A percentile compares a stretch with the other conserved stretches of the same genome.
phyloP scores from a whole-genome alignment of 2,329 filamentous ascomycete species.

The Fusarium cicatricum region DNA sequence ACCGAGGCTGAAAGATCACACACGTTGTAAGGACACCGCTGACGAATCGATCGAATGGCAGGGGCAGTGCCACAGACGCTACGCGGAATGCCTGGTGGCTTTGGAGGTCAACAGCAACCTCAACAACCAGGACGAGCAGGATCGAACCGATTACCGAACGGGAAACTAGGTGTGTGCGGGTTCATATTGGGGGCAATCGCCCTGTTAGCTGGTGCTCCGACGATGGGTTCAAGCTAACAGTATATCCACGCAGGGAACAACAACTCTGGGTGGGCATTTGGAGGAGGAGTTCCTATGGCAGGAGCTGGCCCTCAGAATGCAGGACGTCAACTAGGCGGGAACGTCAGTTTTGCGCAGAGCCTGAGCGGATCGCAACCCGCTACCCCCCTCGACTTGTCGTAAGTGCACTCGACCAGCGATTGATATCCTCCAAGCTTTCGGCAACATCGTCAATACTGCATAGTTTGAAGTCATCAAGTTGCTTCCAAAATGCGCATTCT shows the following conservation, averaged over 20 bases:
- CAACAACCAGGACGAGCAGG: conserved; percentile 62
- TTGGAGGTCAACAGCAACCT: conserved; percentile 66
- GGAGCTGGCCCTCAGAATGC: conserved; percentile 62
- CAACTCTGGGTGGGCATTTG: conserved; percentile 68
- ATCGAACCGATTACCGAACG: conserved; percentile 68
- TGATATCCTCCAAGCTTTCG: neutral
- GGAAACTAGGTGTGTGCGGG: conserved; percentile 64
- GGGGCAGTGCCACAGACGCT: conserved; percentile 69
- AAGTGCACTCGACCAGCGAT: conserved; percentile 51
- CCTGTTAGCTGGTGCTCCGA: conserved; percentile 14
- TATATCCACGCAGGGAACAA: conserved; percentile 54
- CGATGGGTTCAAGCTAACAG: conserved; percentile 33
- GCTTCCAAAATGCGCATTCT: conserved; percentile 2
- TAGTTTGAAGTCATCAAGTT: neutral
- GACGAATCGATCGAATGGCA: conserved; percentile 45
- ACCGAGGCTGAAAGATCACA: conserved; percentile 16
- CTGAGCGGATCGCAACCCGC: conserved; percentile 69
- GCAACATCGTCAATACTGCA: neutral
- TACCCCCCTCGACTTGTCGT: conserved; percentile 71
- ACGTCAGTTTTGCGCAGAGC: conserved; percentile 72
- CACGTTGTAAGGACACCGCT: conserved; percentile 38
- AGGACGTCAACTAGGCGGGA: conserved; percentile 63
- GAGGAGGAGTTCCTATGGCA: conserved; percentile 68
- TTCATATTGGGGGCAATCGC: neutral
- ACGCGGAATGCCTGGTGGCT: conserved; percentile 68